phyloP scores from a whole-genome alignment of 2,329 filamentous ascomycete species.

The Aspergillus sergii region DNA sequence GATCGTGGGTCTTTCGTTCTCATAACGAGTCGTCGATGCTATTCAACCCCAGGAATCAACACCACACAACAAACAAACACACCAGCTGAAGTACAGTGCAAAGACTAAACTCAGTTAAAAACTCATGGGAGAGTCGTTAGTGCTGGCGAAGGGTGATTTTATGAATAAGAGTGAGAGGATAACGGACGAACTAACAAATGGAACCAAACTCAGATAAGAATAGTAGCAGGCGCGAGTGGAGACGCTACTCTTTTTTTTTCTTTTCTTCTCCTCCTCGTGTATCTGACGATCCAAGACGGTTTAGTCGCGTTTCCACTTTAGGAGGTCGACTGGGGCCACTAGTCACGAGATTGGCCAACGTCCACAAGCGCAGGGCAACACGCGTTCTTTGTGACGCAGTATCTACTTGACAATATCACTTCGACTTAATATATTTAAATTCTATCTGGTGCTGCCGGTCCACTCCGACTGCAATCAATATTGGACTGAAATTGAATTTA shows the following conservation, averaged over 20 bases:
- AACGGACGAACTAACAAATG: not conserved
- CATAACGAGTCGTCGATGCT: not conserved
- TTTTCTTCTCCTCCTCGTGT: not conserved
- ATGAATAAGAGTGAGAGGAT: constrained; percentile 3
- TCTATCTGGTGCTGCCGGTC: not conserved
- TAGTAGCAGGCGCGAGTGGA: not conserved
- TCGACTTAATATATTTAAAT: not conserved
- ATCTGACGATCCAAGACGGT: not conserved
- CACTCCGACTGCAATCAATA: not conserved
- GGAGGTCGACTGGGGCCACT: not conserved
- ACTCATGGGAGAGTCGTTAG: not conserved
- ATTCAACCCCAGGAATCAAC: not conserved
- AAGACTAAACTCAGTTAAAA: not conserved
- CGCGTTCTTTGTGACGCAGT: constrained; percentile 2
- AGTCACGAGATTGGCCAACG: not conserved
- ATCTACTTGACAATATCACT: too few relatives aligned
- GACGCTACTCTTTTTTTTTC: not conserved
- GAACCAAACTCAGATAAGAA: not conserved
- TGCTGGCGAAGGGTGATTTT: not conserved
- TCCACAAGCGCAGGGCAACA: constrained; percentile 2
- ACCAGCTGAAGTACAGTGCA: not conserved
- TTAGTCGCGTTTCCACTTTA: constrained; percentile 5
- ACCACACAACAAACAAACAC: not conserved
- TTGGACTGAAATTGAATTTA: not conserved
- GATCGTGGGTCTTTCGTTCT: not conserved